Evolutionary conservation across 805 yeast genomes (phyloP), one percentile per base, ranked within the genome.

Genomic region (Starmera caribaea): DNA sequence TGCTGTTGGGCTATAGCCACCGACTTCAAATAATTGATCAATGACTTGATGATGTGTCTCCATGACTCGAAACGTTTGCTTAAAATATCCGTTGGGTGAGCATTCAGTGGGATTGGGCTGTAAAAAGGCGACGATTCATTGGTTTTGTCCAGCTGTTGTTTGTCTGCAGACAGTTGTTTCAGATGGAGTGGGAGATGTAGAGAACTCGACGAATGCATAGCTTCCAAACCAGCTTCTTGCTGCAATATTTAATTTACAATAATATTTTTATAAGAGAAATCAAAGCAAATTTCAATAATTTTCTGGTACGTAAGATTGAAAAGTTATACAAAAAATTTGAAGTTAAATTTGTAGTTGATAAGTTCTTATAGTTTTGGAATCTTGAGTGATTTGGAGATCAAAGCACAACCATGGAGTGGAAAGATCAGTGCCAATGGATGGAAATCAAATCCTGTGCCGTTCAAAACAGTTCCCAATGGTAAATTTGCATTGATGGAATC

Each of bases 361-460:
- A 21, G 26, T 7, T 21, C 30, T 48, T 50, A 68, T 49, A 90
- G 85, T 61, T 92, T 92, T 46, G 97, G 97, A 50, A 92, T 84
- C 53, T 82, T 85, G 46, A 92, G 70, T 42, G 90, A 80, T 68
- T 92, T 92, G 42, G 94, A 81, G 45, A 92, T 85, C 79, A 89
- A 88, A 40, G 84, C 81, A 59, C 90, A 83, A 8, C 98, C 98
- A 46, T 86, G 92, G 13, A 82, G 35, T 44, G 78, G 66, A 58
- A 86, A 92, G 5, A 78, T 59, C 5, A 73, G 47, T 12, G 77
- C 71, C 4, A 81, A 50, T 21, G 87, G 81, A 57, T 92, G 97
- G 62, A 88, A 71, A 59, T 84, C 96, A 37, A 74, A 68, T 33
- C 71, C 59, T 2, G 77, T 62, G 36, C 74, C 81, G 44, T 63